phyloP scores from a whole-genome alignment of 2,329 filamentous ascomycete genomes.

The Arthrobotrys pseudoclavata region DNA sequence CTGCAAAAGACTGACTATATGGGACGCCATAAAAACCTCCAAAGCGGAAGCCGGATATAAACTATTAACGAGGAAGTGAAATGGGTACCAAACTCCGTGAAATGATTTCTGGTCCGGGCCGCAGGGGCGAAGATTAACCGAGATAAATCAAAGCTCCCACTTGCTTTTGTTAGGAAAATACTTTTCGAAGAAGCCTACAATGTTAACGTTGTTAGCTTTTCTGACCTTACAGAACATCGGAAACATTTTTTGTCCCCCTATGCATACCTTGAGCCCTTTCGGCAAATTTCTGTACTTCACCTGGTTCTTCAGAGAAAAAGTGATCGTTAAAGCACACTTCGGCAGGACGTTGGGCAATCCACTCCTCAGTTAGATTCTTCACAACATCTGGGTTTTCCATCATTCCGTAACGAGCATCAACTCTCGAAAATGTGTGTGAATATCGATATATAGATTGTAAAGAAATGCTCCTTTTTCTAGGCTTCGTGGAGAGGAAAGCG shows the following conservation, averaged over 20 bases:
- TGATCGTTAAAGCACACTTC: conserved; percentile 56
- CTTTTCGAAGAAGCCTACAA: conserved; percentile 32
- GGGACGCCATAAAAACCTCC: not conserved
- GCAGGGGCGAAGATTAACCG: too few relatives aligned
- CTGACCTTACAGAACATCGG: not conserved
- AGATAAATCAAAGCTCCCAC: conserved; percentile 37
- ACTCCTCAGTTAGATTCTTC: conserved; percentile 11
- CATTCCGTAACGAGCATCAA: conserved; percentile 54
- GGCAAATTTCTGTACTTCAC: conserved; percentile 30
- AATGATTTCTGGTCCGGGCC: not conserved
- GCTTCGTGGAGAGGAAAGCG: conserved; percentile 28
- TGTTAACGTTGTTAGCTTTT: not conserved
- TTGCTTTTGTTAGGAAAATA: conserved; percentile 41
- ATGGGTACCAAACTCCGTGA: not conserved
- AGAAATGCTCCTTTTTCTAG: conserved; percentile 24
- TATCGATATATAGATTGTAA: conserved; percentile 35
- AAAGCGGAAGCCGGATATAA: not conserved
- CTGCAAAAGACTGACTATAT: not conserved
- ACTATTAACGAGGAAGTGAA: not conserved
- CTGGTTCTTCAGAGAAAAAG: conserved; percentile 36
- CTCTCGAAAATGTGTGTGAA: conserved; percentile 41
- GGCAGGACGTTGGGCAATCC: conserved; percentile 35
- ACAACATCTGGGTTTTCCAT: conserved; percentile 37
- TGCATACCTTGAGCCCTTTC: conserved; percentile 36
- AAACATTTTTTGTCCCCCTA: not conserved